Base-by-base conservation (phyloP, 1,284 basidiomycete genomes). In the Pyrrhoderma noxium region DNA sequence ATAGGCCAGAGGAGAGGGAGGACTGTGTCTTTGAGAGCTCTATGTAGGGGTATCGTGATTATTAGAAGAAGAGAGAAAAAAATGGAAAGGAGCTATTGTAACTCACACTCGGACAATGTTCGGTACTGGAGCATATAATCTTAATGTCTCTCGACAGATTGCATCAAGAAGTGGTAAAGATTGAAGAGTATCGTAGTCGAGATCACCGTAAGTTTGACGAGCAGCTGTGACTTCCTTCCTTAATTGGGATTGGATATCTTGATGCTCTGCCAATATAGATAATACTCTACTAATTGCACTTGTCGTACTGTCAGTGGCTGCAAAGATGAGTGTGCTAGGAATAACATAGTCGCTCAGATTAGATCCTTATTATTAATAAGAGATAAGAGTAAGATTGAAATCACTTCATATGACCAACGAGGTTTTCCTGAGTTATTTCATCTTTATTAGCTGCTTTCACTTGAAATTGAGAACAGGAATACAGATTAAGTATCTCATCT, bases 151-250 rank as follows among this genome's bases (percentile, higher is more conserved):
- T 46, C 67, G 61, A 49, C 67, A 59, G 22, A 73, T 53, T 2
- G 66, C 70, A 49, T 73, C 69, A 34, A 72, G 62, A 53, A 64
- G 69, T 3, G 67, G 66, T 34, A 72, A 59, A 8, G 47, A 40
- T 49, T 61, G 57, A 42, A 72, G 59, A 13, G 61, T 41, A 48
- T 72, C 66, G 40, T 72, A 70, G 11, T 64, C 58, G 19, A 71
- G 54, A 23, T 57, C 45, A 8, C 55, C 53, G 23, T 37, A 35
- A 31, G 42, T 56, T 11, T 42, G 31, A 19, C 59, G 59, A 0
- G 65, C 64, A 8, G 36, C 47, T 8, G 57, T 51, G 16, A 68
- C 50, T 48, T 68, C 66, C 2, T 43, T 49, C 16, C 65, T 61
- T 1, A 68, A 57, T 8, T 56, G 52, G 4, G 51, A 55, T 49